Evolutionary conservation across 2,329 filamentous ascomycete species (phyloP).

Genomic region (Microdochium trichocladiopsis): DNA sequence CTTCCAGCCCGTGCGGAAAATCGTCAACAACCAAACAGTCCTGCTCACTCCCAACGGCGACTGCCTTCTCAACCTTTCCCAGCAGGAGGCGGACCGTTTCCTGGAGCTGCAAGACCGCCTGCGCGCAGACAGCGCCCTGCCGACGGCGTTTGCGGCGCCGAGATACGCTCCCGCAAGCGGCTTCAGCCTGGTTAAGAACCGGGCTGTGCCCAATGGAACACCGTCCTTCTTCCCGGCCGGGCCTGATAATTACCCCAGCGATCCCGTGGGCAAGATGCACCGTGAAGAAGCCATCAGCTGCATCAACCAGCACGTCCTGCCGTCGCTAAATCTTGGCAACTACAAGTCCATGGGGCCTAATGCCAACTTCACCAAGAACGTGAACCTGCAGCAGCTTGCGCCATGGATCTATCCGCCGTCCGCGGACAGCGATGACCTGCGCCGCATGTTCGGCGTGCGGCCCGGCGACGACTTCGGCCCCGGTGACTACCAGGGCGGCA

Average conservation of each 20-base stretch:
- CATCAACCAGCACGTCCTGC: constrained; percentile 63
- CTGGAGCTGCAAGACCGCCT: constrained; percentile 59
- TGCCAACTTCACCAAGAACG: constrained; percentile 37
- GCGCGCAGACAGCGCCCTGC: constrained; percentile 38
- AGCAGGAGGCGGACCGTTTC: constrained; percentile 64
- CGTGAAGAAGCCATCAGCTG: constrained; percentile 60
- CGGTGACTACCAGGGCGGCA: constrained; percentile 2
- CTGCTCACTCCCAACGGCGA: constrained; percentile 72
- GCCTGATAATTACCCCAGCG: constrained; percentile 38
- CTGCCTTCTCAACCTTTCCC: constrained; percentile 64
- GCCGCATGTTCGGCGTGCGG: constrained; percentile 16
- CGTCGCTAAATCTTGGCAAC: constrained; percentile 46
- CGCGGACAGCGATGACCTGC: constrained; percentile 30
- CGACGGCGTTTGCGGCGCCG: constrained; percentile 48
- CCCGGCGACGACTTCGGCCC: constrained; percentile 11
- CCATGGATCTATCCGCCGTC: constrained; percentile 48
- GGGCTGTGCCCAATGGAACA: constrained; percentile 56
- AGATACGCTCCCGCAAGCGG: constrained; percentile 49
- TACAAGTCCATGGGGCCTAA: constrained; percentile 30
- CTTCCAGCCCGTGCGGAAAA: constrained; percentile 53
- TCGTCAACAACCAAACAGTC: constrained; percentile 58
- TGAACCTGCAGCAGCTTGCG: constrained; percentile 46
- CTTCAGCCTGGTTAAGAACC: constrained; percentile 56
- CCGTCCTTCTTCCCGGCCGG: constrained; percentile 53
- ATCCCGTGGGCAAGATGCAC: constrained; percentile 58